These are phyloP conservation scores for Gastrodia elata DNA, from an alignment of 106 monocot genomes.

Conservation along the genomic window DNA sequence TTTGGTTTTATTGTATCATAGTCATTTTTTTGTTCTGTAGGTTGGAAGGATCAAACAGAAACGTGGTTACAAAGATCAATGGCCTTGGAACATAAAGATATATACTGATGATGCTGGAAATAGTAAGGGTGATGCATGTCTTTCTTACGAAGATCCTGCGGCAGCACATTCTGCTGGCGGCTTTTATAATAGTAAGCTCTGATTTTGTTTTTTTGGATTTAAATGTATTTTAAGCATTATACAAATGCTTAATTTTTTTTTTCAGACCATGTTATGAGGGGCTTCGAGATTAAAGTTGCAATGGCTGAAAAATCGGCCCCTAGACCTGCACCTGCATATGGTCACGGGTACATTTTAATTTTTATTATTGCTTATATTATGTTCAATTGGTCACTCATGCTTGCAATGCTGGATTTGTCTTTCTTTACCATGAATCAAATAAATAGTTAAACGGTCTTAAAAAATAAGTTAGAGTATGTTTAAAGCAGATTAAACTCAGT, in stretches of 20 bases:
- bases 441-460: too few species aligned
- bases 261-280: conserved; percentile 81
- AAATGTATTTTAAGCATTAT: not conserved
- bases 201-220: not conserved
- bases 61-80: conserved; percentile 98
- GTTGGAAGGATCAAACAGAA: conserved; percentile 97
- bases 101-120: conserved; percentile 88
- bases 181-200: conserved; percentile 72
- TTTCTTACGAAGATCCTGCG: conserved; percentile 96
- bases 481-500: not conserved
- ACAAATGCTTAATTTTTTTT: conserved; percentile 9
- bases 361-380: not conserved
- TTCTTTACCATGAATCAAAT: not conserved
- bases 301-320: conserved; percentile 98
- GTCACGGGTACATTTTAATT: conserved; percentile 57
- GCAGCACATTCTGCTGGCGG: conserved; percentile 99
- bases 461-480: not conserved
- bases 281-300: conserved; percentile 63
- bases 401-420: not conserved
- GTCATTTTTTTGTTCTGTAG: conserved; percentile 20
- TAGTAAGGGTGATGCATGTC: conserved; percentile 83
- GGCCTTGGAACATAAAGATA: conserved; percentile 97
- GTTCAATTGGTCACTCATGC: not conserved
- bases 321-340: conserved; percentile 62
- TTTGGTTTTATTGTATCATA: not conserved